Base-by-base conservation (phyloP, 106 monocot species). In the Dendrobium huoshanense region DNA sequence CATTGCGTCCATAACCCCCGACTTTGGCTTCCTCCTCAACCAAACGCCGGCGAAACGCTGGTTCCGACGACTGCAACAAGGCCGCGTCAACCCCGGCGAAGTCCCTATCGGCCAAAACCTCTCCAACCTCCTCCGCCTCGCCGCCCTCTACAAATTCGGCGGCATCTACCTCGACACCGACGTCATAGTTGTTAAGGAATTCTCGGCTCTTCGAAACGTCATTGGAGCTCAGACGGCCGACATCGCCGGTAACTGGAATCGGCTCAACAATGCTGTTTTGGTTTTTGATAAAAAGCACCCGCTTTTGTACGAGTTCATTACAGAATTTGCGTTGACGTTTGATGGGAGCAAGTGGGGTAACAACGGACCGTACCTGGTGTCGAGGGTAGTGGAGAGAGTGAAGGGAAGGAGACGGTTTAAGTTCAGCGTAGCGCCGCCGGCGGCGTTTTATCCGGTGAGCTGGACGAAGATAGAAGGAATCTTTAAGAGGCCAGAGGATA, bases 211-310 rank as follows among this genome's bases (percentile, higher is more conserved):
- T 15, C 82, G 64, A 54, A 96, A 96, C 65, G 79, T 67, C 72
- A 87, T 96, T 41, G 96, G 96, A 45, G 96, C 90, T 20, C 96
- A 96, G 83, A 29, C 87, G 6, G 44, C 81, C 16, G 80, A 89
- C 48, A 55, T 75, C 18, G 85, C 89, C 2, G 91, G 89, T 24
- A 84, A 88, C 45, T 96, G 96, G 96, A 96, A 67, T 48, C 79
- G 96, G 13, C 76, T 96, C 76, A 96, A 96, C 88, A 96, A 91
- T 41, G 96, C 96, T 10, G 93, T 96, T 15, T 79, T 96, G 93
- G 81, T 90, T 5, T 96, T 96, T 78, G 90, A 92, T 41, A 65
- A 49, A 61, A 75, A 58, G 16, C 96, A 96, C 73, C 93, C 96
- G 2, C 82, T 93, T 1, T 42, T 96, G 0, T 83, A 73, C 55